These are phyloP conservation scores for Naumovozyma dairenensis DNA, from an alignment of 805 yeast genomes.

Conservation along the genomic window DNA sequence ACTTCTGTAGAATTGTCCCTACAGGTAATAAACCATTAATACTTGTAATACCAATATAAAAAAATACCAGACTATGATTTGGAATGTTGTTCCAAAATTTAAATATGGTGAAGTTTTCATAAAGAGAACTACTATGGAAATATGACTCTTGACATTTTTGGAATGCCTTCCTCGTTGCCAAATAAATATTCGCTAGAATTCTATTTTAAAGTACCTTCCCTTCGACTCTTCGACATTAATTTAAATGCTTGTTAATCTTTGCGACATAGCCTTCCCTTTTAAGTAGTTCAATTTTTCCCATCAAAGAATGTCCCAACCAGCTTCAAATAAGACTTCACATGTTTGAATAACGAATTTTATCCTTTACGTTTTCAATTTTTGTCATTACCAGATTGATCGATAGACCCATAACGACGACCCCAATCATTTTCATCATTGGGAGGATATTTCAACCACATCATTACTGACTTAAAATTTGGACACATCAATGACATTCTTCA, in stretches of 20 bases:
- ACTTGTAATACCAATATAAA: conserved; percentile 73
- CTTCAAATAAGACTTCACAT: conserved; percentile 73
- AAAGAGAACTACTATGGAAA: conserved; percentile 76
- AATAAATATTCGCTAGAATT: conserved; percentile 84
- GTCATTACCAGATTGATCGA: conserved; percentile 44
- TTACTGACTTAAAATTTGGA: conserved; percentile 40
- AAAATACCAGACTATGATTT: conserved; percentile 78
- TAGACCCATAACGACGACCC: conserved; percentile 88
- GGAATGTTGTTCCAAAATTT: conserved; percentile 55
- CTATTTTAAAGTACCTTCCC: conserved; percentile 76
- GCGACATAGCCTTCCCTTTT: conserved; percentile 77
- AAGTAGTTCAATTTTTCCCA: conserved; percentile 84
- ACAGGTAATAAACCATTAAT: conserved; percentile 91
- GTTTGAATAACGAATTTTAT: conserved; percentile 66
- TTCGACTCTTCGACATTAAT: conserved; percentile 80
- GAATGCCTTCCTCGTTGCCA: conserved; percentile 89
- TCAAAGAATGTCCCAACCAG: conserved; percentile 84
- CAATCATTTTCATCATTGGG: conserved; percentile 48
- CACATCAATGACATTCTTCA: conserved; percentile 48
- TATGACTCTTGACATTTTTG: conserved; percentile 47
- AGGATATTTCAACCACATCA: conserved; percentile 76
- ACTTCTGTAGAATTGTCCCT: conserved; percentile 79
- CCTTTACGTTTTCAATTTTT: conserved; percentile 19
- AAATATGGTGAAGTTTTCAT: conserved; percentile 48
- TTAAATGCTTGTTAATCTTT: conserved; percentile 45